phyloP scores from a whole-genome alignment of 768 basidiomycete genomes.

The Lactarius hengduanensis region DNA sequence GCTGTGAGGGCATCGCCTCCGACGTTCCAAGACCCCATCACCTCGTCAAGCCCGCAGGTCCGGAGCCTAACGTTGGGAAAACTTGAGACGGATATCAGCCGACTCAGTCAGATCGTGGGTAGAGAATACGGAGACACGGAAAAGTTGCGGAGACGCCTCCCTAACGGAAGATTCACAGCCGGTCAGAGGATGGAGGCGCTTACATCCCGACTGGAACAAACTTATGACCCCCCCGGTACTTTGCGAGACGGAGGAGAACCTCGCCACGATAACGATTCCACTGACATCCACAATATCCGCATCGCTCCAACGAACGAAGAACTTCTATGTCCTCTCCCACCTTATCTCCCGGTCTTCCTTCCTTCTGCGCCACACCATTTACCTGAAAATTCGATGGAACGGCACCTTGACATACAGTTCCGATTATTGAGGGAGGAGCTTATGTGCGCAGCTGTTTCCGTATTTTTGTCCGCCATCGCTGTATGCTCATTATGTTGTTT shows the following conservation, averaged over 20 bases:
- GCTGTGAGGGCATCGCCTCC: slow-evolving; percentile 41
- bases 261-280: slow-evolving; percentile 68
- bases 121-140: slow-evolving; percentile 46
- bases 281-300: slow-evolving; percentile 56
- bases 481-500: neutral
- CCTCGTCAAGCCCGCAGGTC: slow-evolving; percentile 30
- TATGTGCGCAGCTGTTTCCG: slow-evolving; percentile 42
- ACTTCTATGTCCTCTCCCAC: slow-evolving; percentile 45
- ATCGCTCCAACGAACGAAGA: slow-evolving; percentile 71
- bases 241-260: slow-evolving; percentile 45
- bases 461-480: neutral
- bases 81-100: slow-evolving; percentile 36
- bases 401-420: slow-evolving; percentile 71
- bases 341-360: slow-evolving; percentile 63
- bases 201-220: slow-evolving; percentile 39
- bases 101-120: slow-evolving; percentile 46
- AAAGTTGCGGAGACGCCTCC: slow-evolving; percentile 17
- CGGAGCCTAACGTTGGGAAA: slow-evolving; percentile 42
- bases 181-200: slow-evolving; percentile 37
- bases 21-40: slow-evolving; percentile 48
- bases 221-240: slow-evolving; percentile 56
- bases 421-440: slow-evolving; percentile 72
- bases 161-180: slow-evolving; percentile 19
- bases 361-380: slow-evolving; percentile 62
- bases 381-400: slow-evolving; percentile 56